These are phyloP conservation scores for Trametes cingulata DNA, from an alignment of 768 basidiomycete genomes.

Conservation along the genomic window DNA sequence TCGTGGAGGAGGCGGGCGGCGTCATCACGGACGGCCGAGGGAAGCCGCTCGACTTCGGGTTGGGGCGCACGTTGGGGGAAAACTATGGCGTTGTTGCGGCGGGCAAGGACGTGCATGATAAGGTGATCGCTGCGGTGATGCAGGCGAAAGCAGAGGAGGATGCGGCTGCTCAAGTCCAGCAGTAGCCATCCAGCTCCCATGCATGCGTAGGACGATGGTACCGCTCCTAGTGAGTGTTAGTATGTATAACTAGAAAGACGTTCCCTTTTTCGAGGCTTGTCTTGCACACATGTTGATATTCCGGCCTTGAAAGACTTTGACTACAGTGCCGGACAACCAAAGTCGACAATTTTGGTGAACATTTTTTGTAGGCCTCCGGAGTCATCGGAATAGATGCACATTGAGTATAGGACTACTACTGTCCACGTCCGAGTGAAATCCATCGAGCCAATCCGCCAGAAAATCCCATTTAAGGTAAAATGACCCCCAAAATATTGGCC, in stretches of 20 bases:
- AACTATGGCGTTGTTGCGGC: constrained; percentile 90
- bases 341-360: too few species aligned
- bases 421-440: neutral
- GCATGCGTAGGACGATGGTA: neutral
- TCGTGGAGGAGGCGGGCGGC: constrained; percentile 90
- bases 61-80: constrained; percentile 80
- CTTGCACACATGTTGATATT: too few species aligned
- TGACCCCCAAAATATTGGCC: too few species aligned
- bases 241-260: too few species aligned
- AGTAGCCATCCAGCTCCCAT: neutral
- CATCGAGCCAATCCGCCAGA: neutral
- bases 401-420: neutral
- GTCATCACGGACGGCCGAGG: constrained; percentile 86
- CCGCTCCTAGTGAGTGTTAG: too few species aligned
- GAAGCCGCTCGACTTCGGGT: constrained; percentile 75
- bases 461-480: too few species aligned
- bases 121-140: constrained; percentile 75
- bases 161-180: constrained; percentile 12
- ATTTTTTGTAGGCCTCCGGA: too few species aligned
- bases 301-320: too few species aligned
- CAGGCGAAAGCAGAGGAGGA: constrained; percentile 45
- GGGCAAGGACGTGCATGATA: constrained; percentile 65
- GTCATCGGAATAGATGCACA: too few species aligned
- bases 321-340: too few species aligned
- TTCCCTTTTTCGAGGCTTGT: too few species aligned